These are phyloP conservation scores for Hemileccinum impolitum DNA, from an alignment of 768 basidiomycete species.

Conservation along the genomic window DNA sequence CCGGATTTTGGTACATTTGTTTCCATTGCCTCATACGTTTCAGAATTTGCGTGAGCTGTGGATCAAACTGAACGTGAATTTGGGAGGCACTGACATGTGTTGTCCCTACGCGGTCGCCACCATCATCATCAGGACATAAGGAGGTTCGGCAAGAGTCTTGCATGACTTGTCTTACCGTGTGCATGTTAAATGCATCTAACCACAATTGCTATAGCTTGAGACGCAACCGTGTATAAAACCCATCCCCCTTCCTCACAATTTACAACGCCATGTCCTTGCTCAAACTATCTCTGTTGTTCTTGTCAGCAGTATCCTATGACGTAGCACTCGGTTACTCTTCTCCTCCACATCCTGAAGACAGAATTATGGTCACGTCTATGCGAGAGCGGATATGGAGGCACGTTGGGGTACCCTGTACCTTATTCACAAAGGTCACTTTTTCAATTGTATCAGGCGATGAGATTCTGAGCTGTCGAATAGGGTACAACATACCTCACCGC, in stretches of 20 bases:
- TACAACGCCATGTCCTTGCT: constrained; percentile 5
- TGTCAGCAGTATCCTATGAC: constrained; percentile 7
- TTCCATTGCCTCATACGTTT: too few species aligned
- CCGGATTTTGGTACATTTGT: background rate
- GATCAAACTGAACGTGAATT: too few species aligned
- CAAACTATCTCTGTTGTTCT: constrained; percentile 7
- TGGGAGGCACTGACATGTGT: too few species aligned
- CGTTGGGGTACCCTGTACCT: background rate
- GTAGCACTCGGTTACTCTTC: background rate
- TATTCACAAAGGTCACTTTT: constrained; percentile 1
- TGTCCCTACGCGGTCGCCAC: background rate
- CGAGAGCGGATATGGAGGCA: constrained; percentile 8
- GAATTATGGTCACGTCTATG: background rate
- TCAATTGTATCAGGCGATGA: background rate
- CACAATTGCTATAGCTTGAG: too few species aligned
- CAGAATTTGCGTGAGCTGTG: background rate
- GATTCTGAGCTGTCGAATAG: constrained; percentile 1
- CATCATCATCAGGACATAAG: background rate
- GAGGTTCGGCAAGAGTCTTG: background rate
- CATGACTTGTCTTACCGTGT: background rate
- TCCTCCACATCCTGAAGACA: background rate
- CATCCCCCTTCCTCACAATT: background rate
- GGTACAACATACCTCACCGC: background rate
- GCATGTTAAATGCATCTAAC: too few species aligned
- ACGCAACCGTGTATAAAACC: background rate